Percentiles rank a stretch among this genome's conserved stretches.
phyloP scores from a whole-genome alignment of 768 basidiomycete genomes.

The Crucibulum laeve region DNA sequence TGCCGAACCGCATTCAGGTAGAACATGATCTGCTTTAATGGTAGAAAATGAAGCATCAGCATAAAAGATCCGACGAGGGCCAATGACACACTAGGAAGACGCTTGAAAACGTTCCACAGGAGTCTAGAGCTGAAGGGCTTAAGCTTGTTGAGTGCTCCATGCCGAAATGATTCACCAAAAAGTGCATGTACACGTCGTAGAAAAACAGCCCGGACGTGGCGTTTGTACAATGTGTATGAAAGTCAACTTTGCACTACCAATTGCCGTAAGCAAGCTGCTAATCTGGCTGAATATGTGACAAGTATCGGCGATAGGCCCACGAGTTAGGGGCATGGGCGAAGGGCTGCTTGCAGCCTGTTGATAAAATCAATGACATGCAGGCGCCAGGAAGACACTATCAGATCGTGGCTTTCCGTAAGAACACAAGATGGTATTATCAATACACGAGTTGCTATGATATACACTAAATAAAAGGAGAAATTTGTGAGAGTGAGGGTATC shows the following conservation, averaged over 20 bases:
- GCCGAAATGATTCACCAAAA: background rate
- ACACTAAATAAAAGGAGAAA: background rate
- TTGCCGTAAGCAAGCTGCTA: background rate
- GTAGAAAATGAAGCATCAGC: background rate
- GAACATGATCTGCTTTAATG: background rate
- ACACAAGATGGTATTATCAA: background rate
- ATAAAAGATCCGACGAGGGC: background rate
- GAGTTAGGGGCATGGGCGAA: background rate
- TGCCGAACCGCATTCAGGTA: too few species aligned
- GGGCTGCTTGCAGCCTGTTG: background rate
- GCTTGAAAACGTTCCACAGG: background rate
- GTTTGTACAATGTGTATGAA: background rate
- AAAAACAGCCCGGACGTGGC: background rate
- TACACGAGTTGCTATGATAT: background rate
- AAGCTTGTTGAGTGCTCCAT: background rate
- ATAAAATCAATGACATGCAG: background rate
- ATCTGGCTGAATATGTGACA: background rate
- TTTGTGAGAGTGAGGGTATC: too few species aligned
- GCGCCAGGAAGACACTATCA: background rate
- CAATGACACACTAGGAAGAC: background rate
- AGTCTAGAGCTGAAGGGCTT: background rate
- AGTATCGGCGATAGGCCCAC: background rate
- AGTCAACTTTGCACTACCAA: background rate
- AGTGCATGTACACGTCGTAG: background rate
- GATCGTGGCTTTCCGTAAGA: background rate